Percentiles rank a stretch among this genome's conserved stretches.
Conservation (phyloP, 2,329 filamentous ascomycete genomes). For the Xylariaceae sp. region DNA sequence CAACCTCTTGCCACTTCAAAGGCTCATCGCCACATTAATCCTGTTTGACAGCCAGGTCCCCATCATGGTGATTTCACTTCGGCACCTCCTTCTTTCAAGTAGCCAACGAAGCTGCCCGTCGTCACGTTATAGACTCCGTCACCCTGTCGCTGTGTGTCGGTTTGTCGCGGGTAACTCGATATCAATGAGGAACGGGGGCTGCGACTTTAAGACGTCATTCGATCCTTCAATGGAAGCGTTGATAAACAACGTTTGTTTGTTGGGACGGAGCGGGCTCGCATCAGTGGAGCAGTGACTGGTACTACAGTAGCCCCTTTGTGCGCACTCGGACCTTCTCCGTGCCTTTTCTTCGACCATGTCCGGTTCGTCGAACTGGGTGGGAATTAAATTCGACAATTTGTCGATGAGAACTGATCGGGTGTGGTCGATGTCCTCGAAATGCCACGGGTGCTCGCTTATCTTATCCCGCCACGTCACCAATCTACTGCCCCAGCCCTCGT, state of each 20-base stretch:
- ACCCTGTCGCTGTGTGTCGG: too few relatives aligned
- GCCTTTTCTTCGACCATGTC: conserved; percentile 1
- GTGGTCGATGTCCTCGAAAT: conserved; percentile 41
- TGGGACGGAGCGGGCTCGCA: conserved; percentile 28
- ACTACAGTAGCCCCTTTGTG: conserved; percentile 27
- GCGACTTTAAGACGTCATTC: conserved; percentile 32
- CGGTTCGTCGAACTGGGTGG: conserved; percentile 19
- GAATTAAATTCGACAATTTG: conserved; percentile 27
- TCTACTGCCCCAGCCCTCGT: conserved; percentile 54
- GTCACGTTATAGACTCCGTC: too few relatives aligned
- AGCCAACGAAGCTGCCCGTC: too few relatives aligned
- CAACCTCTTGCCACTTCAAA: too few relatives aligned
- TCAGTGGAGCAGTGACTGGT: conserved; percentile 38
- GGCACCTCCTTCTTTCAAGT: too few relatives aligned
- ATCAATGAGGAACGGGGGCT: conserved; percentile 47
- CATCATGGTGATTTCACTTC: too few relatives aligned
- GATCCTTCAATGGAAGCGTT: conserved; percentile 52
- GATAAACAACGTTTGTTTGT: conserved; percentile 51
- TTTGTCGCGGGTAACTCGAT: conserved; percentile 5
- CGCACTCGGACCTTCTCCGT: background rate
- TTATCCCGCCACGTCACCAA: conserved; percentile 33
- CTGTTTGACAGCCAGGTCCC: too few relatives aligned
- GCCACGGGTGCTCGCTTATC: conserved; percentile 39
- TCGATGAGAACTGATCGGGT: conserved; percentile 33
- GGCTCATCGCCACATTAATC: too few relatives aligned